Base-by-base conservation (phyloP, 2,329 filamentous ascomycete genomes). In the Exserohilum rostratum region DNA sequence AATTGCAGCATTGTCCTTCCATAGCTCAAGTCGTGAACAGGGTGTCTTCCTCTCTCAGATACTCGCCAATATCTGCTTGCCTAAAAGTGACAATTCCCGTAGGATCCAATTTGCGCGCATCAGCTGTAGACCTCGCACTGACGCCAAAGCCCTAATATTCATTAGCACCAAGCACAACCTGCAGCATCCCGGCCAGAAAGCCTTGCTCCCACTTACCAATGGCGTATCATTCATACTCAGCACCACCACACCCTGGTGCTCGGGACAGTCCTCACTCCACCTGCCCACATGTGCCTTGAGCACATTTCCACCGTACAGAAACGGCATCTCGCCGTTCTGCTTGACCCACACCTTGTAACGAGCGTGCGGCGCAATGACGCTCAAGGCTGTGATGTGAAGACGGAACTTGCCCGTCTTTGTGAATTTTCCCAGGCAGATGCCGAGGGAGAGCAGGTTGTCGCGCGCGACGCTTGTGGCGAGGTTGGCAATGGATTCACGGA, bases 321-420 rank as follows among this genome's bases (percentile, higher is more conserved):
- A 98, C 1, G 95, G 93, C 92, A 97, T 96, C 71, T 96, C 93
- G 64, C 95, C 95, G 78, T 98, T 98, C 55, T 88, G 85, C 78
- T 96, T 96, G 65, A 99, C 88, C 92, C 93, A 98, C 66, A 98
- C 87, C 85, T 98, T 98, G 80, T 96, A 96, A 55, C 95, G 84
- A 39, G 93, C 93, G 76, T 97, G 91, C 62, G 91, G 89, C 53
- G 93, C 90, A 63, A 99, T 89, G 60, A 97, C 85, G 60, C 92
- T 89, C 54, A 99, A 82, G n/a, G 85, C 90, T 1, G 93, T 98
- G 72, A 98, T 90, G 79, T 97, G 93, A 50, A 99, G 82, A 48
- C 93, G 83, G 80, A 99, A 98, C 77, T 98, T 97, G 60, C 92
- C 91, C 4, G 92, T 90, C 82, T 97, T 98, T 58, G 93, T 97